A percentile compares a stretch with the other conserved stretches of the same genome.
Evolutionary conservation across 768 basidiomycete species (phyloP).

Genomic region (Lactarius sp.): DNA sequence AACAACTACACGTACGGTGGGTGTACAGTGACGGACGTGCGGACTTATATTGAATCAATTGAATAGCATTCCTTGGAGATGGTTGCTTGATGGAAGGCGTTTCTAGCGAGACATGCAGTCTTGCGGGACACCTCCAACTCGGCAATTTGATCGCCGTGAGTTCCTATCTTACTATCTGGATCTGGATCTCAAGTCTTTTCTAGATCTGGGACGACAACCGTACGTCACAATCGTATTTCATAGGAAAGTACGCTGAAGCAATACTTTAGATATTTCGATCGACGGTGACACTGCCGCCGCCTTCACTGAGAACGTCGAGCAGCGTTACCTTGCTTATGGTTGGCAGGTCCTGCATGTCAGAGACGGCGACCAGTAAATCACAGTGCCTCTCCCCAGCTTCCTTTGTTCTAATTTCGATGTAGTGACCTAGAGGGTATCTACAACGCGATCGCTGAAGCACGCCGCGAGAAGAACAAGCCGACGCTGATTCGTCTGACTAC

Average conservation of each 20-base stretch:
- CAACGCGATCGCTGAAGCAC: constrained; percentile 73
- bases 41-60: constrained; percentile 13
- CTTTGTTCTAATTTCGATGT: constrained; percentile 17
- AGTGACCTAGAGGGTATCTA: constrained; percentile 77
- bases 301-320: constrained; percentile 91
- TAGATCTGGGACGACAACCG: constrained; percentile 96
- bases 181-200: constrained; percentile 21
- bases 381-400: not conserved
- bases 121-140: constrained; percentile 90
- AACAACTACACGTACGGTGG: constrained; percentile 87
- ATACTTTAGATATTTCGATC: constrained; percentile 78
- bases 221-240: constrained; percentile 36
- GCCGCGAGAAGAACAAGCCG: constrained; percentile 73
- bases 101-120: constrained; percentile 84
- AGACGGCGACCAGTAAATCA: constrained; percentile 59
- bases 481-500: constrained; percentile 83
- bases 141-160: constrained; percentile 88
- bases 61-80: constrained; percentile 81
- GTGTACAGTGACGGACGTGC: constrained; percentile 14
- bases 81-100: constrained; percentile 98
- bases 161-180: constrained; percentile 27
- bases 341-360: constrained; percentile 90
- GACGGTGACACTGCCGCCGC: constrained; percentile 89
- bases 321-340: constrained; percentile 85
- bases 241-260: constrained; percentile 16